Conservation (phyloP, 1,284 basidiomycete genomes). For the Xerocomus nothofagi region DNA sequence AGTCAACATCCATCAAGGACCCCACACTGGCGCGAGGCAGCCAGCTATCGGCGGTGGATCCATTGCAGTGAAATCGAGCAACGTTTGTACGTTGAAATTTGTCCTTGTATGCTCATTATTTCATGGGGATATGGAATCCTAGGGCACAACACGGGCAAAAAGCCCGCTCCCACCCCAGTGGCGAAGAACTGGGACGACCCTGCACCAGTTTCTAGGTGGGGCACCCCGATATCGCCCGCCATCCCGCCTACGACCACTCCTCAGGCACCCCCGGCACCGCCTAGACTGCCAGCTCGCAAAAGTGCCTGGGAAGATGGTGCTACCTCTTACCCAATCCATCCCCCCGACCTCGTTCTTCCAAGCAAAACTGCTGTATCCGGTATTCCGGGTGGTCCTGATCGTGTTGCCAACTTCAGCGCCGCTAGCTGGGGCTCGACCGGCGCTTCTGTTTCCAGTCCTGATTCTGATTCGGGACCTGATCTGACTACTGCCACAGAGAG, state of each 20-base stretch:
- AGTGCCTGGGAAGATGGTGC: conserved; percentile 12
- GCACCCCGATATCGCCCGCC: conserved; percentile 17
- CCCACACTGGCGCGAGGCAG: conserved; percentile 1
- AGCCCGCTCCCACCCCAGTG: conserved; percentile 1
- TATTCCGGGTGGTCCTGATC: conserved; percentile 4
- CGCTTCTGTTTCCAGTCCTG: conserved; percentile 27
- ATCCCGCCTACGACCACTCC: conserved; percentile 6
- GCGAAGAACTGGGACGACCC: conserved; percentile 26
- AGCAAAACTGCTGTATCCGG: background rate
- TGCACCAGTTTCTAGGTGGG: conserved; percentile 14
- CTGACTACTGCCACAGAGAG: conserved; percentile 25
- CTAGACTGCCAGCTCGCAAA: conserved; percentile 7
- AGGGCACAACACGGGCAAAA: conserved; percentile 20
- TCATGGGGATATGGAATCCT: background rate
- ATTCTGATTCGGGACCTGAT: conserved; percentile 30
- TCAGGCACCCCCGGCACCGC: conserved; percentile 8
- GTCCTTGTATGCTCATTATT: background rate
- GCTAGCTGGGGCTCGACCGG: conserved; percentile 28
- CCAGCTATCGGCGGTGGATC: conserved; percentile 32
- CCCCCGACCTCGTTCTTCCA: conserved; percentile 13
- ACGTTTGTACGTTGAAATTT: conserved; percentile 28
- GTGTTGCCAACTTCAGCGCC: conserved; percentile 10
- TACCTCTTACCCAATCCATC: conserved; percentile 6
- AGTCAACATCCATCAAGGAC: conserved; percentile 6
- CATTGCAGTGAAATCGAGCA: conserved; percentile 27